Conservation (phyloP, 2,329 filamentous ascomycete species). For the Alternaria sp. region DNA sequence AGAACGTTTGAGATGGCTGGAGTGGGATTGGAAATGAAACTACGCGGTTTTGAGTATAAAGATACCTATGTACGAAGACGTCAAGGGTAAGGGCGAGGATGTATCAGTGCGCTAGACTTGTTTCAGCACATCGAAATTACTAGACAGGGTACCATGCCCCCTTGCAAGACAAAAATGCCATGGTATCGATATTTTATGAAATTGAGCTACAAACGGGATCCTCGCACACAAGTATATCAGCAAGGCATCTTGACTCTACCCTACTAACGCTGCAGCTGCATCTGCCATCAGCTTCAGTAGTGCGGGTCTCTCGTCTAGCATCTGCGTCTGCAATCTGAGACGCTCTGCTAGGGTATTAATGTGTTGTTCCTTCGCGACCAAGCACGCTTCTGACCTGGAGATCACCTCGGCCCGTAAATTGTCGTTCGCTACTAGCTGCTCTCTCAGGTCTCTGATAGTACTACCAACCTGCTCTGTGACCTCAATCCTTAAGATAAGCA, state of each 20-base stretch:
- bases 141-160: too few species aligned
- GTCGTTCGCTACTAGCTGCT: background rate
- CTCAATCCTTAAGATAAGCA: background rate
- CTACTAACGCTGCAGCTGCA: background rate
- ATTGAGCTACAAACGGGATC: background rate
- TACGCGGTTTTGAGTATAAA: too few species aligned
- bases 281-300: background rate
- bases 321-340: background rate
- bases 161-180: background rate
- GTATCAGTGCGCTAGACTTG: too few species aligned
- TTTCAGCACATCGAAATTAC: too few species aligned
- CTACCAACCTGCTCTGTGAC: background rate
- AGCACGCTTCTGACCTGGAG: background rate
- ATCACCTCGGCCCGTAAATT: background rate
- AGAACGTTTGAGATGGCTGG: too few species aligned
- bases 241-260: background rate
- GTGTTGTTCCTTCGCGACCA: background rate
- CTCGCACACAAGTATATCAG: background rate
- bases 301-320: background rate
- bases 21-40: too few species aligned
- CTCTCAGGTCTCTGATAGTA: background rate
- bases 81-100: too few species aligned
- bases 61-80: too few species aligned
- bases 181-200: background rate
- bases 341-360: background rate